These are phyloP conservation scores for Boletus vinaceobasis DNA, from an alignment of 768 basidiomycete species.

Conservation along the genomic window DNA sequence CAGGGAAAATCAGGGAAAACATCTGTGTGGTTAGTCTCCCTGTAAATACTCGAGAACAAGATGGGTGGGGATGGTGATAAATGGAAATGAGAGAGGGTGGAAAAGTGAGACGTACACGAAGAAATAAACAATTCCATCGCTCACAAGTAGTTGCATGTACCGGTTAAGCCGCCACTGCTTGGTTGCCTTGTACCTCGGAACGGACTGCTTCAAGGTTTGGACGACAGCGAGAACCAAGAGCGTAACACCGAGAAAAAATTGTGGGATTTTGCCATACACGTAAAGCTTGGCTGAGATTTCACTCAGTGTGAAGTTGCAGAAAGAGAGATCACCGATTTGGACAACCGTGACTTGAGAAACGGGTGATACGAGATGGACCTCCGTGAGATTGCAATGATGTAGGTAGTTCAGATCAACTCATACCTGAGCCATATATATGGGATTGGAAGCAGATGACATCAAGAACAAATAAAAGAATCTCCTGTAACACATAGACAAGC, in stretches of 20 bases:
- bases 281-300: background rate
- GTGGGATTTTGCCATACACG: background rate
- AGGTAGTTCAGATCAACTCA: background rate
- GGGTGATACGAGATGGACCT: background rate
- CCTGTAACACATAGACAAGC: background rate
- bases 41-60: too few species aligned
- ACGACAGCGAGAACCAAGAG: background rate
- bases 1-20: too few species aligned
- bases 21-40: too few species aligned
- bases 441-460: background rate
- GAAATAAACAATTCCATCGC: too few species aligned
- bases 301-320: background rate
- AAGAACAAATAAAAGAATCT: background rate
- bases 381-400: background rate
- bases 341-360: background rate
- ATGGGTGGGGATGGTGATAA: too few species aligned
- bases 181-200: too few species aligned
- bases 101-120: too few species aligned
- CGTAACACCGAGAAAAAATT: background rate
- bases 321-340: background rate
- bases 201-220: background rate
- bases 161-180: too few species aligned
- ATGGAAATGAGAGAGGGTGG: too few species aligned
- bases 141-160: too few species aligned
- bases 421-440: background rate